phyloP scores from a whole-genome alignment of 2,329 filamentous ascomycete species.

The Pyricularia grisea region DNA sequence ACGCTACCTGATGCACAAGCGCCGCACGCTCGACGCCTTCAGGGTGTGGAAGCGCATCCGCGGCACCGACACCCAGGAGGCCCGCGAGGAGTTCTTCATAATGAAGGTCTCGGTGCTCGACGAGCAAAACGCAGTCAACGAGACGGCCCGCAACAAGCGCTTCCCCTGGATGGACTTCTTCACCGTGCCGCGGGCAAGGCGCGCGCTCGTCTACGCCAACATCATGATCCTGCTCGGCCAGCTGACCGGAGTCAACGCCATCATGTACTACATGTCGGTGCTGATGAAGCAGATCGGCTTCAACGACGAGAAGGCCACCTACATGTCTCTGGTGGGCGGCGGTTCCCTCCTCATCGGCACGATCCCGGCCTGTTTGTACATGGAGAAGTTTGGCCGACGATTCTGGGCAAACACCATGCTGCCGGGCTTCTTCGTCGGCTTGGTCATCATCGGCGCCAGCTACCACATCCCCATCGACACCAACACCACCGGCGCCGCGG shows the following conservation, averaged over 20 bases:
- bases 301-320: conserved; percentile 49
- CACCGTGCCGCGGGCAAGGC: conserved; percentile 57
- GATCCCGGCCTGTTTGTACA: conserved; percentile 58
- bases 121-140: conserved; percentile 43
- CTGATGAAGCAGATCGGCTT: conserved; percentile 61
- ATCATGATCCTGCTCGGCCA: conserved; percentile 63
- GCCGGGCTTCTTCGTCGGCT: conserved; percentile 61
- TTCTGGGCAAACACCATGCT: conserved; percentile 69
- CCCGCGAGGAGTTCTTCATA: conserved; percentile 60
- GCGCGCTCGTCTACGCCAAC: conserved; percentile 58
- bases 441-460: conserved; percentile 55
- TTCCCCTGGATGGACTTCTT: conserved; percentile 68
- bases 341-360: conserved; percentile 58
- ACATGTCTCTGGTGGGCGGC: conserved; percentile 68
- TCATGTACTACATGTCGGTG: conserved; percentile 64
- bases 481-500: conserved; percentile 39
- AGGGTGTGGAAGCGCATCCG: conserved; percentile 67
- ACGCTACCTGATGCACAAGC: conserved; percentile 62
- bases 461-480: conserved; percentile 44
- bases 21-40: conserved; percentile 47
- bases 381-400: conserved; percentile 63
- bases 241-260: conserved; percentile 60
- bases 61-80: conserved; percentile 44
- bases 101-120: conserved; percentile 56
- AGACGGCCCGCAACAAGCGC: conserved; percentile 40